phyloP scores from a whole-genome alignment of 331 rosid genomes.

The Arachis monticola region DNA sequence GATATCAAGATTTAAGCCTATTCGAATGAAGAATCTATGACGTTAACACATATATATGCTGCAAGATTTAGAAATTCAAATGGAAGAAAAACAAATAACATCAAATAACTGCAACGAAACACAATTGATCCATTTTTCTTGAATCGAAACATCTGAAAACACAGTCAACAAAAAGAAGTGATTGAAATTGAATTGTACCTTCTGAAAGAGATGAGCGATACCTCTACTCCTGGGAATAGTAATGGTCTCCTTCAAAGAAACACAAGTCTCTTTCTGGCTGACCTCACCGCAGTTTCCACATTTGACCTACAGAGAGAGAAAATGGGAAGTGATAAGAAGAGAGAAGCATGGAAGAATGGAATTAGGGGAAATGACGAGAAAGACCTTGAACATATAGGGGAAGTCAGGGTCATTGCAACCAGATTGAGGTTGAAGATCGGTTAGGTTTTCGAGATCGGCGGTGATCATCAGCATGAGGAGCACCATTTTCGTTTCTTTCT shows the following conservation, averaged over 20 bases:
- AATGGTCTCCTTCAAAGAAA: conserved; percentile 67
- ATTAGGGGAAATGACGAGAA: background rate
- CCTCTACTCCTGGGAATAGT: conserved; percentile 73
- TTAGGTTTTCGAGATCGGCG: conserved; percentile 78
- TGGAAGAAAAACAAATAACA: background rate
- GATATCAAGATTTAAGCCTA: too few relatives aligned
- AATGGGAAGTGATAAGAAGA: background rate
- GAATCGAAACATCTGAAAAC: background rate
- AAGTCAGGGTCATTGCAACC: conserved; percentile 88
- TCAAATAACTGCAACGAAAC: background rate
- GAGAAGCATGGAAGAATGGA: too few relatives aligned
- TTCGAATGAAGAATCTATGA: conserved; percentile 2
- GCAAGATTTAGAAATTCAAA: background rate
- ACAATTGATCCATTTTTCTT: background rate
- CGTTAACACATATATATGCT: too few relatives aligned
- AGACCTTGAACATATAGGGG: conserved; percentile 86
- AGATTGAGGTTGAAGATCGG: conserved; percentile 80
- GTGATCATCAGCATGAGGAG: conserved; percentile 63
- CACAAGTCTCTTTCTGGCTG: conserved; percentile 79
- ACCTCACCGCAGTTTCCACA: conserved; percentile 88
- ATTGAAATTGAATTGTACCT: conserved; percentile 47
- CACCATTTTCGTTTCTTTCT: conserved; percentile 58
- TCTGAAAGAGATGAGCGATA: conserved; percentile 77
- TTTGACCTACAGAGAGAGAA: conserved; percentile 55
- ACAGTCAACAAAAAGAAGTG: conserved; percentile 60